Evolutionary conservation across 202 grass and related monocot genomes (phyloP).

Genomic region (Digitaria exilis): DNA sequence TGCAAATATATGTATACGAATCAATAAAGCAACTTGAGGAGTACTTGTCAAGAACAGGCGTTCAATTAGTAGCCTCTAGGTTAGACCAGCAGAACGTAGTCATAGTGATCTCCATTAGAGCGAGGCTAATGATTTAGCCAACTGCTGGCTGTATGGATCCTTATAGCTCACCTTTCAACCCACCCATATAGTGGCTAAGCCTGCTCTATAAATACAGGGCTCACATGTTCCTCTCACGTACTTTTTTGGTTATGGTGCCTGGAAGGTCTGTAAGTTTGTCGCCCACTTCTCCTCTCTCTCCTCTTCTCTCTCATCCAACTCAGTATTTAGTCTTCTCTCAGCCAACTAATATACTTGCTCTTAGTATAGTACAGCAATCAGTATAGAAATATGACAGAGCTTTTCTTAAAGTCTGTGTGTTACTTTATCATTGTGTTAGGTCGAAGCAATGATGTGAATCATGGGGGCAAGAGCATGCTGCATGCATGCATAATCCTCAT

Average conservation of each 20-base stretch:
- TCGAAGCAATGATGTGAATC: conserved; percentile 34
- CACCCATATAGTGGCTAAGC: no score
- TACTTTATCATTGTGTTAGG: neutral
- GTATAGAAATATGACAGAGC: conserved; percentile 15
- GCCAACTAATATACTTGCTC: no score
- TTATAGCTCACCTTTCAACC: no score
- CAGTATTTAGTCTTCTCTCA: no score
- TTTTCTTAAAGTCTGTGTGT: conserved; percentile 28
- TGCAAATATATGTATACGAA: neutral
- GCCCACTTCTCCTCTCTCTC: no score
- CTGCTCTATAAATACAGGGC: no score
- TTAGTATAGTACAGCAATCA: neutral
- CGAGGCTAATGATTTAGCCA: no score
- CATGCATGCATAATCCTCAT: conserved; percentile 6
- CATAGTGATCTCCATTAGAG: neutral
- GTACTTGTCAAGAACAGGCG: conserved; percentile 2
- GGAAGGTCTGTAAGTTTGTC: no score
- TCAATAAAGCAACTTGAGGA: conserved; percentile 5
- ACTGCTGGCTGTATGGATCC: no score
- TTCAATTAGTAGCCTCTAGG: conserved; percentile 22
- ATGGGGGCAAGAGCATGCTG: conserved; percentile 30
- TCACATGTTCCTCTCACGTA: no score
- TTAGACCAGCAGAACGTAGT: conserved; percentile 3
- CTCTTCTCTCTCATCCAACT: no score
- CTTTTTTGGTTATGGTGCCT: no score